Evolutionary conservation across 371 early-diverging fungal genomes (phyloP).

Genomic region (Mucor mucedo): DNA sequence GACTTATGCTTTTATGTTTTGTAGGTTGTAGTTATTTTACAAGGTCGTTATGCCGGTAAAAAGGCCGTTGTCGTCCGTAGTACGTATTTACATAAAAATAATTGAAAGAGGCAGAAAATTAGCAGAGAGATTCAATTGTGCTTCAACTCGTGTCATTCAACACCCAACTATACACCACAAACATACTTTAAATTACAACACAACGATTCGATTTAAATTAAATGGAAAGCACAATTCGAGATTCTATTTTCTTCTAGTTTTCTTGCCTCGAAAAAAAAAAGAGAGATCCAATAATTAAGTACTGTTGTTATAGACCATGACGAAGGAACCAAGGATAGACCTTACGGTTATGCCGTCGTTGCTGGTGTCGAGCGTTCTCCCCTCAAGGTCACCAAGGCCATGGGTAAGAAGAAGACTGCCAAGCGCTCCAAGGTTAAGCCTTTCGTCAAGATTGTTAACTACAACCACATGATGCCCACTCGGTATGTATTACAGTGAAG

Average conservation of each 20-base stretch:
- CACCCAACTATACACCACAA: neutral
- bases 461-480: conserved; percentile 98
- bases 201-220: neutral
- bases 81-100: conserved; percentile 36
- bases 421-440: conserved; percentile 96
- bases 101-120: neutral
- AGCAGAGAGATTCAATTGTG: neutral
- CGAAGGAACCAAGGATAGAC: conserved; percentile 89
- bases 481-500: conserved; percentile 54
- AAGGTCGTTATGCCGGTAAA: conserved; percentile 98
- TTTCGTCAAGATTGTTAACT: conserved; percentile 87
- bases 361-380: conserved; percentile 97
- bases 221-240: too few species aligned
- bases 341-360: conserved; percentile 96
- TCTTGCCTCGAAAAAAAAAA: neutral
- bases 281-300: too few species aligned
- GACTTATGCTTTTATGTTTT: neutral
- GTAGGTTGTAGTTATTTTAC: conserved; percentile 94
- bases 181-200: too few species aligned
- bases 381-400: conserved; percentile 90
- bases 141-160: neutral
- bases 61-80: conserved; percentile 98
- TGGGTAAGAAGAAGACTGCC: conserved; percentile 92
- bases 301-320: conserved; percentile 60
- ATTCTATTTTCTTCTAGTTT: neutral